Evolutionary conservation across 1,284 basidiomycete species (phyloP), one percentile per base, ranked within the genome.

Genomic region (Tremellales sp.): DNA sequence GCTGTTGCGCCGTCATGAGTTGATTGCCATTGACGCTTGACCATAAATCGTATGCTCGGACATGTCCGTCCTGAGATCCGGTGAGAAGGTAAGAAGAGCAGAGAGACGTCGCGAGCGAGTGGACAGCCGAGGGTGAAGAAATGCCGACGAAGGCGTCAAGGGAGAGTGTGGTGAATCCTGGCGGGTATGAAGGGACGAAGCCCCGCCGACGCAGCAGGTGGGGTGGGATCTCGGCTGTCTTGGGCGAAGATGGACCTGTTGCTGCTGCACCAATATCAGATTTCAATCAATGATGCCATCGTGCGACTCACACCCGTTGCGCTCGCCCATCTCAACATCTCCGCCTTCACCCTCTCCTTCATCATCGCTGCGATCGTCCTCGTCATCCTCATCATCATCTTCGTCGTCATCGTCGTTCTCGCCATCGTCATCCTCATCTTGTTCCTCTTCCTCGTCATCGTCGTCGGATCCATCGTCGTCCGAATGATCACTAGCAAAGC

Each of bases 111-210:
- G 90, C 85, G 21, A 97, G 81, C 12, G 87, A 81, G 73, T 96
- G 89, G 0, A 89, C 90, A 3, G 90, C 85, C 2, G 82, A 82
- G 1, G 89, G 89, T 60, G 96, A 88, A 1, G 92, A 89, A 44
- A 94, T 84, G 13, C 91, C 91, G 56, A 87, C 89, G 52, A 94
- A 83, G 13, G 93, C 91, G 73, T 96, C 92, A n/a, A 97, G 86
- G 3, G 84, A 84, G 65, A 85, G 87, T 0, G 86, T 81, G 24
- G 81, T 66, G 13, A 46, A 25, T 26, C 40, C 50, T 40, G 36
- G 41, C 7, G 46, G 31, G 36, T 53, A 63, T 6, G 56, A 27
- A 1, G 68, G 68, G 3, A 56, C 46, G 48, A 72, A 62, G 17
- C 68, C 48, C 1, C 53, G 46, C 1, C 70, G 67, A 3, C 71